Conservation (phyloP, 2,329 filamentous ascomycete genomes). For the Phialemoniopsis sp. region DNA sequence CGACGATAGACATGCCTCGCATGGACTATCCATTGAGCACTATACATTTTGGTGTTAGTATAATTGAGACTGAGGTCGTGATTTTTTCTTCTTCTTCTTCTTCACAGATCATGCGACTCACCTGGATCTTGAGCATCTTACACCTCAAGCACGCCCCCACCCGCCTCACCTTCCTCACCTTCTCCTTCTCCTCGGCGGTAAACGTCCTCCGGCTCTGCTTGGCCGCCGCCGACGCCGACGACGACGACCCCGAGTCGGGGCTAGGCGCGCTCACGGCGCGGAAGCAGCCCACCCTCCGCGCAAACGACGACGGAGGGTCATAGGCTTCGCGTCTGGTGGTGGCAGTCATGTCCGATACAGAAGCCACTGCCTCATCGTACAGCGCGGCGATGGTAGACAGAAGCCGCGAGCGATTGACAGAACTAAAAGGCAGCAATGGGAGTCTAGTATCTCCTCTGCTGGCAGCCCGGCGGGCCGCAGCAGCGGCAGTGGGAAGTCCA, state of each 20-base stretch:
- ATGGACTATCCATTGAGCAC: constrained; percentile 20
- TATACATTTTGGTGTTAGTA: constrained; percentile 4
- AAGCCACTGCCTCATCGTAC: neutral
- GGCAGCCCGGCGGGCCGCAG: too few species aligned
- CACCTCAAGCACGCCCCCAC: constrained; percentile 20
- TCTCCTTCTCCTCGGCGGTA: constrained; percentile 14
- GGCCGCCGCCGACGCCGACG: neutral
- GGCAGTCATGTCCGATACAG: neutral
- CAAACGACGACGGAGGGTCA: neutral
- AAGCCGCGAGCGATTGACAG: too few species aligned
- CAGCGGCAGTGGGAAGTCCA: neutral
- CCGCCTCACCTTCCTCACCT: constrained; percentile 16
- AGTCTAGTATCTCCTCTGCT: too few species aligned
- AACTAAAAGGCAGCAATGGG: too few species aligned
- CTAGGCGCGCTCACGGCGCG: constrained; percentile 1
- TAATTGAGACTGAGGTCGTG: too few species aligned
- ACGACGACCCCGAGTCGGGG: neutral
- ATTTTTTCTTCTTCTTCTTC: too few species aligned
- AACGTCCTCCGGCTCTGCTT: constrained; percentile 10
- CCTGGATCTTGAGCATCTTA: constrained; percentile 22
- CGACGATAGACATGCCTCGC: constrained; percentile 18
- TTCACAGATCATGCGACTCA: constrained; percentile 7
- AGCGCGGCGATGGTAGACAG: too few species aligned
- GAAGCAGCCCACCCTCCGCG: constrained; percentile 5
- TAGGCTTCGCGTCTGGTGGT: neutral